A percentile compares a stretch with the other conserved stretches of the same genome.
phyloP scores from a whole-genome alignment of 208 protist species.

The Leptomonas pyrrhocoris region DNA sequence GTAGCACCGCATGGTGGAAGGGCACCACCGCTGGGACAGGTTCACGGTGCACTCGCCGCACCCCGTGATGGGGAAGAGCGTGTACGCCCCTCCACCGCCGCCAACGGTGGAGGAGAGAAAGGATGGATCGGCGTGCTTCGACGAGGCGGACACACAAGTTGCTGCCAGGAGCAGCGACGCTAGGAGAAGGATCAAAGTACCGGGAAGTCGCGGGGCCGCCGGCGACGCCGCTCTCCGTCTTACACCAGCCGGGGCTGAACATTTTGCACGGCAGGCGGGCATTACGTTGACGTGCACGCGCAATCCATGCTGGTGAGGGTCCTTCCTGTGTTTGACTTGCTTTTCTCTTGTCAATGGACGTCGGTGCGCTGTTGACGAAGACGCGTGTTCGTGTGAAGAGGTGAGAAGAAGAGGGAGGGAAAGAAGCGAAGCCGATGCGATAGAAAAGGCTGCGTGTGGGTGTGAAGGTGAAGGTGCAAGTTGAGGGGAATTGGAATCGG shows the following conservation, averaged over 20 bases:
- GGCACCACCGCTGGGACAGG: slow-evolving; percentile 43
- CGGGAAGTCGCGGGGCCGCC: too few species aligned
- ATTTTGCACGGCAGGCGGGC: neutral
- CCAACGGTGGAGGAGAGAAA: neutral
- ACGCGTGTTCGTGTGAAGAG: too few species aligned
- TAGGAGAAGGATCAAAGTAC: neutral
- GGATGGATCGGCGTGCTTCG: neutral
- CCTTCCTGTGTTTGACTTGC: too few species aligned
- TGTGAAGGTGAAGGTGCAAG: too few species aligned
- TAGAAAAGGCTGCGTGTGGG: too few species aligned
- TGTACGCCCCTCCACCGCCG: neutral
- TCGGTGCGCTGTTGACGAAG: too few species aligned
- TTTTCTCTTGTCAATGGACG: too few species aligned
- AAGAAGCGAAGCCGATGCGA: too few species aligned
- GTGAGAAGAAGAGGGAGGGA: too few species aligned
- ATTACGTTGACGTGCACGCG: neutral
- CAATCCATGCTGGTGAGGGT: too few species aligned
- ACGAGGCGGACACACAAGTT: neutral
- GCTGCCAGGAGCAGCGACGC: neutral
- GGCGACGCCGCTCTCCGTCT: neutral
- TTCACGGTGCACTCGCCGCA: slow-evolving; percentile 59
- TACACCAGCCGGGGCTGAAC: too few species aligned
- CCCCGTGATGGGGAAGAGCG: slow-evolving; percentile 29
- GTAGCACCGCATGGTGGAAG: slow-evolving; percentile 58
- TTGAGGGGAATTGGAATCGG: too few species aligned